Base-by-base conservation (phyloP, 2,329 filamentous ascomycete genomes). In the Cucurbitaria berberidis region DNA sequence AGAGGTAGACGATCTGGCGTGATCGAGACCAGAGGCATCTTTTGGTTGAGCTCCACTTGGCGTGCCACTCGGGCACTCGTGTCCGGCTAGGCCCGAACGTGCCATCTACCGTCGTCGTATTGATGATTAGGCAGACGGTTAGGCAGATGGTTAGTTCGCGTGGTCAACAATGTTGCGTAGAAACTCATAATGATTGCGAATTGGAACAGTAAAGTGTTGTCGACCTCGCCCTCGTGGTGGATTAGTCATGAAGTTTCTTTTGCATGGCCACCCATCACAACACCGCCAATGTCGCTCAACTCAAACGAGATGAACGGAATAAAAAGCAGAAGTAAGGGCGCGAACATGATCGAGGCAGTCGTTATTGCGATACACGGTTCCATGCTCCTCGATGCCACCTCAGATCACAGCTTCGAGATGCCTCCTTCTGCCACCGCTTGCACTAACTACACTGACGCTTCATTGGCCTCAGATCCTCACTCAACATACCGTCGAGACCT, bases 291-390 rank as follows among this genome's bases (percentile, higher is more conserved):
- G 45, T 45, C 41, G 54, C 46, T 50, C 38, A 24, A 47, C 36
- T 18, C 8, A 27, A 39, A 42, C 36, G 55, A 63, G 58, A 63
- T 59, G 55, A 61, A 53, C 54, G 55, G 57, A 29, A 10, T 16
- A 10, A 24, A n/a, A n/a, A n/a, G n/a, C n/a, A n/a, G n/a, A 46
- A 49, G 46, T 32, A 54, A 60, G 45, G 48, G 47, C 39, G 38
- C n/a, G 5, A 11, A 43, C 30, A 39, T 26, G 21, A 41, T 44
- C 53, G 51, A 53, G 39, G 27, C n/a, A n/a, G 32, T 39, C 48
- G 41, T 19, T 26, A 40, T 27, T 38, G 34, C 44, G 4, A 21
- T 36, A 38, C 24, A 26, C 11, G 36, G 11, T 11, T 39, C 18
- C 21, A 22, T 24, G 24, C 19, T 39, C 8, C 36, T 46, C 26